phyloP scores from a whole-genome alignment of 129 eudicot species.

The Daucus carota region DH1_v3.0 NC_030384.2:41503001-41503500 shows the following conservation, averaged over 20 bases:
- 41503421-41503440: slow-evolving; percentile 88
- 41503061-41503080: slow-evolving; percentile 12
- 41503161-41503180: background rate
- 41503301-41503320: slow-evolving; percentile 18
- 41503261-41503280: background rate
- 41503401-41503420: slow-evolving; percentile 88
- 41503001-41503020: slow-evolving; percentile 15
- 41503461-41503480: slow-evolving; percentile 46
- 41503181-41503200: background rate
- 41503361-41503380: slow-evolving; percentile 43
- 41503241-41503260: background rate
- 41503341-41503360: slow-evolving; percentile 37
- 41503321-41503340: slow-evolving; percentile 24
- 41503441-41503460: slow-evolving; percentile 53
- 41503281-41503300: slow-evolving; percentile 15
- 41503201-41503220: background rate
- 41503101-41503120: slow-evolving; percentile 18
- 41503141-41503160: slow-evolving; percentile 10
- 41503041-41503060: slow-evolving; percentile 13
- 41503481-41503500: slow-evolving; percentile 81
- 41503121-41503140: slow-evolving; percentile 23
- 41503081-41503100: slow-evolving; percentile 1
- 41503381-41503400: slow-evolving; percentile 50
- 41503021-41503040: slow-evolving; percentile 17
- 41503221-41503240: background rate